Evolutionary conservation across 2,329 filamentous ascomycete species (phyloP).

Genomic region (Aspergillus costaricaensis): DNA sequence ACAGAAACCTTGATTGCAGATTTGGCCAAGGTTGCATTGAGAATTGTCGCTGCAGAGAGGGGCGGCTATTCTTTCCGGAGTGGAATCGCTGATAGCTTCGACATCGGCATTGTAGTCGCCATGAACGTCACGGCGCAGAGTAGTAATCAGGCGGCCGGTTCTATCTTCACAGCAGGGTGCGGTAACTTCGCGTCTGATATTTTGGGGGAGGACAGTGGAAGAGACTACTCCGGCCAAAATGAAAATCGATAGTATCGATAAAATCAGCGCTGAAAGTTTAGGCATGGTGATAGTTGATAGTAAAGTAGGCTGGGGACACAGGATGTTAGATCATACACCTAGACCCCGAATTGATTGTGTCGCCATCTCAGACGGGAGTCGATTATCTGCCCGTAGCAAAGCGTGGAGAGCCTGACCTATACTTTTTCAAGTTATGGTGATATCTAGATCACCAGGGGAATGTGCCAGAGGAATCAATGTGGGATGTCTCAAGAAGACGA

Average conservation of each 20-base stretch:
- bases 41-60: not conserved
- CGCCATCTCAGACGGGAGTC: not conserved
- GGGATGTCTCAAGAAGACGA: not conserved
- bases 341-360: not conserved
- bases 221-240: not conserved
- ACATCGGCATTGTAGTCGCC: not conserved
- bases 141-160: not conserved
- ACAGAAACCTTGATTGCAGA: conserved; percentile 6
- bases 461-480: not conserved
- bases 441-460: not conserved
- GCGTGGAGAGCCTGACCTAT: not conserved
- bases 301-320: not conserved
- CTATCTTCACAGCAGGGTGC: not conserved
- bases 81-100: not conserved
- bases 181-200: not conserved
- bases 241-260: conserved; percentile 1
- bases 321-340: not conserved
- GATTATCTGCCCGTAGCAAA: not conserved
- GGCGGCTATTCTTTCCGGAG: not conserved
- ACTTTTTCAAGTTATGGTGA: not conserved
- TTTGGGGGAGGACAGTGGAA: not conserved
- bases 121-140: not conserved
- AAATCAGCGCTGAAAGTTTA: not conserved
- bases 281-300: conserved; percentile 1
- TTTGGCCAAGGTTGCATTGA: conserved; percentile 9